phyloP scores from a whole-genome alignment of 139 green algal species.

The Micractinium sp. region DNA sequence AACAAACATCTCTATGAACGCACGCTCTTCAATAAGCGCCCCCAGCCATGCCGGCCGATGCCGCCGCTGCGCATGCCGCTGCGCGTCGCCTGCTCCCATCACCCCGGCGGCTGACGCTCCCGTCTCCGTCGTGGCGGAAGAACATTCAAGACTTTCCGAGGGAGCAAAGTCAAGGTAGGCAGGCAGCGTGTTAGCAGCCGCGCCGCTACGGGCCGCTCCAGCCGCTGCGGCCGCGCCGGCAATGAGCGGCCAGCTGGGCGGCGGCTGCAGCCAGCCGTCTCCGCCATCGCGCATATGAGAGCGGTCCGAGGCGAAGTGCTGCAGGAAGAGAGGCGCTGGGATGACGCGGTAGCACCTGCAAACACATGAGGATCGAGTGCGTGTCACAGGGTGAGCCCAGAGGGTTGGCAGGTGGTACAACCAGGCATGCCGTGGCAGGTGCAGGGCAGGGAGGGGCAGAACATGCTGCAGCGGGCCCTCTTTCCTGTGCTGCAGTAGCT shows the following conservation, averaged over 20 bases:
- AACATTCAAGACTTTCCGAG: not conserved
- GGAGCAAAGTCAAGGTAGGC: conserved; percentile 23
- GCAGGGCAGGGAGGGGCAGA: not conserved
- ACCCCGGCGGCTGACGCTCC: not conserved
- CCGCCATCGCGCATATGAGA: conserved; percentile 52
- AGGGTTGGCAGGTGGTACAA: too few species aligned
- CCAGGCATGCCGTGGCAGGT: too few species aligned
- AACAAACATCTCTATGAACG: not conserved
- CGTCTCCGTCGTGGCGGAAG: too few species aligned
- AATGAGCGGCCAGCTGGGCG: conserved; percentile 52
- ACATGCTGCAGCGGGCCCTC: too few species aligned
- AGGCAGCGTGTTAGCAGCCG: conserved; percentile 35
- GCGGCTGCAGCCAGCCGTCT: conserved; percentile 44
- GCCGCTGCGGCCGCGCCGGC: not conserved
- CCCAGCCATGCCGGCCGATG: not conserved
- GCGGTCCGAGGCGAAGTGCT: conserved; percentile 57
- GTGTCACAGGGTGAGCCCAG: too few species aligned
- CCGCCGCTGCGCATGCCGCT: not conserved
- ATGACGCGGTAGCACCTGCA: conserved; percentile 54
- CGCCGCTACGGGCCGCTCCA: not conserved
- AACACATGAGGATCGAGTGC: not conserved
- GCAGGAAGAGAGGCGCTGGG: conserved; percentile 27
- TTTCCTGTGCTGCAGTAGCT: too few species aligned
- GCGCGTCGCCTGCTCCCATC: not conserved
- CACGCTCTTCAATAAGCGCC: not conserved